A percentile compares a stretch with the other conserved stretches of the same genome.
These are phyloP conservation scores for Cucurbita argyrosperma DNA, from an alignment of 306 rosid species.

Conservation along the genomic window DNA sequence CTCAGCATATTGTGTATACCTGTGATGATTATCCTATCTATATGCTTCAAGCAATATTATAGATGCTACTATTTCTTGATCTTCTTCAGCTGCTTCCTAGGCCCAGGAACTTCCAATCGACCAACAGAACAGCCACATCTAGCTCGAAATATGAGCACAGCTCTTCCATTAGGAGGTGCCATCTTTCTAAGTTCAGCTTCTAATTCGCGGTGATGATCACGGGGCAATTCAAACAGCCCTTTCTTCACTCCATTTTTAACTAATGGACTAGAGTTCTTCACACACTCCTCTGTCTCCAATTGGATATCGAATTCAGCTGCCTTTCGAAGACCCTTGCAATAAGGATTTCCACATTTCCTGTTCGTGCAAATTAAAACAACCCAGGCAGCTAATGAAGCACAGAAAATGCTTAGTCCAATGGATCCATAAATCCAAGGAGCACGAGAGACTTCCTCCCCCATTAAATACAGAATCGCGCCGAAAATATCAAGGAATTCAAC, in stretches of 20 bases:
- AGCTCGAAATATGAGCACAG: slow-evolving; percentile 63
- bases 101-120: slow-evolving; percentile 88
- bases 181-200: slow-evolving; percentile 96
- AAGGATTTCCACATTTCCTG: slow-evolving; percentile 67
- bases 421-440: slow-evolving; percentile 66
- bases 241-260: slow-evolving; percentile 42
- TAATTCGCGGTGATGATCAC: slow-evolving; percentile 77
- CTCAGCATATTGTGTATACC: slow-evolving; percentile 16
- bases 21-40: slow-evolving; percentile 7
- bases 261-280: slow-evolving; percentile 46
- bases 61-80: slow-evolving; percentile 57
- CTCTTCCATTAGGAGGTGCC: slow-evolving; percentile 90
- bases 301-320: slow-evolving; percentile 92
- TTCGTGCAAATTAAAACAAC: slow-evolving; percentile 41
- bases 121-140: slow-evolving; percentile 98
- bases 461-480: slow-evolving; percentile 17
- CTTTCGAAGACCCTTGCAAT: slow-evolving; percentile 63
- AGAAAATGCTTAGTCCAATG: slow-evolving; percentile 36
- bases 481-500: slow-evolving; percentile 19
- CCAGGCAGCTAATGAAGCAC: slow-evolving; percentile 68
- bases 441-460: slow-evolving; percentile 52
- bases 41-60: neutral
- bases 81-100: slow-evolving; percentile 46
- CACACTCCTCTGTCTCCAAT: slow-evolving; percentile 88
- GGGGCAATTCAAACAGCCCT: slow-evolving; percentile 71